Evolutionary conservation across 75 land plant species (phyloP).

Genomic region (Pinus tabuliformis): DNA sequence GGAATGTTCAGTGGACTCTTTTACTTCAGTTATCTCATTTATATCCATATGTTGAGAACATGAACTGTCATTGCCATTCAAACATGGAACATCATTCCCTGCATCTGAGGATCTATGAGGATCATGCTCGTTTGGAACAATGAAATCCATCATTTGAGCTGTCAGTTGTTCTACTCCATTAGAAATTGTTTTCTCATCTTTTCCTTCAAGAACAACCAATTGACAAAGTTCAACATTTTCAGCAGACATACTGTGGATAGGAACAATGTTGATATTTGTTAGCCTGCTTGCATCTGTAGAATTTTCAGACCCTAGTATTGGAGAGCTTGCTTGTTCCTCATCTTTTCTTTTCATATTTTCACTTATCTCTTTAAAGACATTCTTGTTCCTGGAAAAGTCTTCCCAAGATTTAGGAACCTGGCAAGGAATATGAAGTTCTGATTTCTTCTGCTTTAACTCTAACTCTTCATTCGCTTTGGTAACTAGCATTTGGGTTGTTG

Average conservation of each 20-base stretch:
- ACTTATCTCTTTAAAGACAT: conserved; percentile 3
- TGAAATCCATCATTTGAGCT: neutral
- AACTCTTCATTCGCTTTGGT: too few relatives aligned
- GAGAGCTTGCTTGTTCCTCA: neutral
- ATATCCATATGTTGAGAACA: neutral
- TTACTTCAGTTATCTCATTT: neutral
- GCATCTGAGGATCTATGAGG: neutral
- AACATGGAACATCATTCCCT: neutral
- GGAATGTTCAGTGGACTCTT: neutral
- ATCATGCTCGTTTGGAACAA: neutral
- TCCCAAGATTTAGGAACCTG: conserved; percentile 6
- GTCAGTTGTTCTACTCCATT: neutral
- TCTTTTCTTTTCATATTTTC: neutral
- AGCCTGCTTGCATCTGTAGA: neutral
- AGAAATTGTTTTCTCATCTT: neutral
- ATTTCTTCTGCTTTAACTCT: neutral
- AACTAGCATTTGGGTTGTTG: too few relatives aligned
- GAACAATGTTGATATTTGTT: neutral
- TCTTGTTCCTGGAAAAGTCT: neutral
- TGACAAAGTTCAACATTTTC: neutral
- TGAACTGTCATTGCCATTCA: neutral
- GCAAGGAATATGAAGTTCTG: neutral
- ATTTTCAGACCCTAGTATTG: neutral
- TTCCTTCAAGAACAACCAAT: neutral
- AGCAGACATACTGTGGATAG: neutral